Conservation (phyloP, 1,139 yeast species). For the Geotrichum carabidarum region DNA sequence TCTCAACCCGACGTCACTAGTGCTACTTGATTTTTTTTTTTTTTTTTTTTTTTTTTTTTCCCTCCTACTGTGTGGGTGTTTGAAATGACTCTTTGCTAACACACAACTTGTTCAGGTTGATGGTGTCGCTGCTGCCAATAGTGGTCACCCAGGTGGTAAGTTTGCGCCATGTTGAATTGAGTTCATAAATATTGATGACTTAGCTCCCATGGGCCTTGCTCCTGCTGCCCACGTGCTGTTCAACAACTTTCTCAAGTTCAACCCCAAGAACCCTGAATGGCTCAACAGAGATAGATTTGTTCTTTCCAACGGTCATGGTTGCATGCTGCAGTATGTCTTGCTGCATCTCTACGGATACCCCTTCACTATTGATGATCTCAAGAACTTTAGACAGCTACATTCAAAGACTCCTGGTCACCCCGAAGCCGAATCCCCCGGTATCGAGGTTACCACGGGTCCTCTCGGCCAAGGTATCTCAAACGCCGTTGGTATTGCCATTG, state of each 20-base stretch:
- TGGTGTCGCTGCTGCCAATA: constrained; percentile 81
- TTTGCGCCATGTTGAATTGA: not conserved
- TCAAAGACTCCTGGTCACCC: constrained; percentile 99
- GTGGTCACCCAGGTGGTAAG: constrained; percentile 96
- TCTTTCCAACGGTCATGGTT: constrained; percentile 94
- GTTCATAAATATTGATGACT: not conserved
- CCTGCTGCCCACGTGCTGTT: constrained; percentile 76
- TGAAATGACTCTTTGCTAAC: too few relatives aligned
- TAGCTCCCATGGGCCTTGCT: constrained; percentile 91
- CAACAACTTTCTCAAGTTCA: constrained; percentile 70
- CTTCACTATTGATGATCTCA: constrained; percentile 77
- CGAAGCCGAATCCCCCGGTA: constrained; percentile 73
- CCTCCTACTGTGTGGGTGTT: not conserved
- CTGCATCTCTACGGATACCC: constrained; percentile 84
- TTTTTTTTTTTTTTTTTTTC: not conserved
- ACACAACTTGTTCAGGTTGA: constrained; percentile 47
- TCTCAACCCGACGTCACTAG: too few relatives aligned
- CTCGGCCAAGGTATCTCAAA: constrained; percentile 97
- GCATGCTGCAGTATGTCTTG: constrained; percentile 82
- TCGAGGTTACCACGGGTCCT: constrained; percentile 98
- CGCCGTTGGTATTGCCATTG: constrained; percentile 96
- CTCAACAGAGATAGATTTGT: constrained; percentile 93
- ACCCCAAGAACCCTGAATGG: constrained; percentile 91
- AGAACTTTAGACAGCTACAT: constrained; percentile 82
- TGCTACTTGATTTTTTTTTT: not conserved